Percentiles rank a stretch among this genome's conserved stretches.
Evolutionary conservation across 2,329 filamentous ascomycete species (phyloP).

Genomic region (Neofusicoccum sp.): DNA sequence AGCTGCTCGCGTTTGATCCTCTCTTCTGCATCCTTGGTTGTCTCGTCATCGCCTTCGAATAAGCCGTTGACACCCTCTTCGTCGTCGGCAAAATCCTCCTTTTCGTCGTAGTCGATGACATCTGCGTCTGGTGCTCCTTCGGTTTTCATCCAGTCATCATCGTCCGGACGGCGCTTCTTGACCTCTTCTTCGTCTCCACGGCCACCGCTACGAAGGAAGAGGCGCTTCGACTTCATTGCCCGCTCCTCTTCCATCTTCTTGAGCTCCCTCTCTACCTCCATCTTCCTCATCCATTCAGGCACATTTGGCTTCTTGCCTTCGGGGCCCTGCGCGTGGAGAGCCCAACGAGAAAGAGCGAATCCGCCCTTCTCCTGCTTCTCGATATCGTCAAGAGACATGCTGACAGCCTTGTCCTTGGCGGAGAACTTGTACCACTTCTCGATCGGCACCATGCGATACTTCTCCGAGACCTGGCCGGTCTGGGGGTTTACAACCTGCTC

Average conservation of each 20-base stretch:
- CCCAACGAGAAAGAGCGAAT: conserved; percentile 26
- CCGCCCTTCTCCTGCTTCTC: conserved; percentile 16
- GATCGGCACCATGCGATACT: conserved; percentile 82
- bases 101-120: conserved; percentile 64
- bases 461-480: conserved; percentile 4
- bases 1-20: conserved; percentile 75
- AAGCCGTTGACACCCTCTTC: conserved; percentile 60
- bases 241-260: conserved; percentile 23
- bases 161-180: conserved; percentile 38
- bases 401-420: conserved; percentile 71
- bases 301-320: conserved; percentile 52
- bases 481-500: conserved; percentile 47
- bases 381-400: conserved; percentile 29
- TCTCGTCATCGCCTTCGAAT: conserved; percentile 47
- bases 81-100: conserved; percentile 77
- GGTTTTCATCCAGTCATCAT: conserved; percentile 40
- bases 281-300: conserved; percentile 58
- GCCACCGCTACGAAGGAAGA: conserved; percentile 7
- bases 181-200: conserved; percentile 38
- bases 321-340: conserved; percentile 77
- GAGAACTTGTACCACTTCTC: conserved; percentile 95
- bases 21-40: conserved; percentile 62
- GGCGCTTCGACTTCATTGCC: conserved; percentile 21
- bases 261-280: conserved; percentile 48
- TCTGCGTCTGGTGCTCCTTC: conserved; percentile 58